Evolutionary conservation across 805 yeast species (phyloP).

Genomic region (Ogataea methylovora): DNA sequence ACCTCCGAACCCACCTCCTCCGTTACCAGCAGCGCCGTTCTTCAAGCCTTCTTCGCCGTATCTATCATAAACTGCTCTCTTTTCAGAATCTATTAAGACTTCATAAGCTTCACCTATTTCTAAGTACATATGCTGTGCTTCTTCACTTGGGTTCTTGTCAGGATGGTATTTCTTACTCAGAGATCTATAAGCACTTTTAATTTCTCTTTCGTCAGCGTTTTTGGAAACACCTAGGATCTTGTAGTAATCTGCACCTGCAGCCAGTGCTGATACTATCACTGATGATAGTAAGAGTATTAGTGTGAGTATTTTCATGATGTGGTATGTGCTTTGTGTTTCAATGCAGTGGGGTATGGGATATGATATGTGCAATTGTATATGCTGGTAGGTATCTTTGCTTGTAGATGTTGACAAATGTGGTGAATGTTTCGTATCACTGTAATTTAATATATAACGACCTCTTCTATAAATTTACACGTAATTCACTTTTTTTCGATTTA

Average conservation of each 20-base stretch:
- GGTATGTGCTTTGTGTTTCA: background rate
- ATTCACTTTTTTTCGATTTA: too few relatives aligned
- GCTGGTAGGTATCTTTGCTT: too few relatives aligned
- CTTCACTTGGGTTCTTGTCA: constrained; percentile 82
- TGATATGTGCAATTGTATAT: too few relatives aligned
- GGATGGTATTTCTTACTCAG: constrained; percentile 87
- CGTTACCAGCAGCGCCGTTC: constrained; percentile 53
- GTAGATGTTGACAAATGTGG: too few relatives aligned
- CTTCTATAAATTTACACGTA: too few relatives aligned
- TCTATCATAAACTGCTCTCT: constrained; percentile 59
- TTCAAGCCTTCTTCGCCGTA: constrained; percentile 73
- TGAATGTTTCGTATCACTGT: too few relatives aligned
- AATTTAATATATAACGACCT: too few relatives aligned
- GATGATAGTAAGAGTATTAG: background rate
- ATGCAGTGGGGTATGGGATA: too few relatives aligned
- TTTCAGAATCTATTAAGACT: constrained; percentile 64
- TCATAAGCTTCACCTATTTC: constrained; percentile 94
- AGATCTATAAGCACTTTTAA: constrained; percentile 77
- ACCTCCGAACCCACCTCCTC: constrained; percentile 18
- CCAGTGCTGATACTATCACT: constrained; percentile 10
- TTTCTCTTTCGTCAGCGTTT: constrained; percentile 70
- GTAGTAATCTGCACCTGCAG: constrained; percentile 36
- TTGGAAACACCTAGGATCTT: constrained; percentile 60
- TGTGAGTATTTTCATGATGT: background rate
- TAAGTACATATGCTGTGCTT: constrained; percentile 78